phyloP scores from a whole-genome alignment of 2,329 filamentous ascomycete genomes.

The Chalara sp. region DNA sequence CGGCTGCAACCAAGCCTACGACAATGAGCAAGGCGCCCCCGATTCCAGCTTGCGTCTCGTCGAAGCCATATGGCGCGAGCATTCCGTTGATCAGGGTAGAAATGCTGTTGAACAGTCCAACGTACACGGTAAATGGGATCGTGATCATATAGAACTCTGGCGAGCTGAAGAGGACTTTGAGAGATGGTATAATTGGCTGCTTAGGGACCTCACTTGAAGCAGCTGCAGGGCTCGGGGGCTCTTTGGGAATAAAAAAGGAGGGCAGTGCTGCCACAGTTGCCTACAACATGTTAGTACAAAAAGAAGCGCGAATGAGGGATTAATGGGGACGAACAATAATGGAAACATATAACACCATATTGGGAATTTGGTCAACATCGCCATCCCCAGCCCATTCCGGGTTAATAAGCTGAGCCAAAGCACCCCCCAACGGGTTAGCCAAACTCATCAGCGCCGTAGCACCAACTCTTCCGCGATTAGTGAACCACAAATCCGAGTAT shows the following conservation, averaged over 20 bases:
- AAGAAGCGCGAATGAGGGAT: neutral
- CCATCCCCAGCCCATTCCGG: constrained; percentile 61
- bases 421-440: constrained; percentile 85
- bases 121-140: constrained; percentile 75
- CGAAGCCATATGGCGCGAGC: constrained; percentile 77
- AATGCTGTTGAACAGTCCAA: constrained; percentile 89
- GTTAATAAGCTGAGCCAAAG: constrained; percentile 79
- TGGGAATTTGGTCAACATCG: constrained; percentile 61
- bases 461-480: constrained; percentile 71
- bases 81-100: constrained; percentile 89
- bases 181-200: constrained; percentile 42
- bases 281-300: neutral
- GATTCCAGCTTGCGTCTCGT: constrained; percentile 78
- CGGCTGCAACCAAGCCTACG: constrained; percentile 72
- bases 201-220: constrained; percentile 53
- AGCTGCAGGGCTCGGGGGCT: constrained; percentile 71
- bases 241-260: constrained; percentile 71
- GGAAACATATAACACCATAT: constrained; percentile 77
- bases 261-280: constrained; percentile 60
- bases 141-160: constrained; percentile 75
- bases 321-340: constrained; percentile 58
- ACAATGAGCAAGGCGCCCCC: constrained; percentile 85
- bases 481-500: constrained; percentile 95
- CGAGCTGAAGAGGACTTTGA: constrained; percentile 48
- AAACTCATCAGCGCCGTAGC: constrained; percentile 81